Base-by-base conservation (phyloP, 768 basidiomycete genomes). In the Amanita rimosa region DNA sequence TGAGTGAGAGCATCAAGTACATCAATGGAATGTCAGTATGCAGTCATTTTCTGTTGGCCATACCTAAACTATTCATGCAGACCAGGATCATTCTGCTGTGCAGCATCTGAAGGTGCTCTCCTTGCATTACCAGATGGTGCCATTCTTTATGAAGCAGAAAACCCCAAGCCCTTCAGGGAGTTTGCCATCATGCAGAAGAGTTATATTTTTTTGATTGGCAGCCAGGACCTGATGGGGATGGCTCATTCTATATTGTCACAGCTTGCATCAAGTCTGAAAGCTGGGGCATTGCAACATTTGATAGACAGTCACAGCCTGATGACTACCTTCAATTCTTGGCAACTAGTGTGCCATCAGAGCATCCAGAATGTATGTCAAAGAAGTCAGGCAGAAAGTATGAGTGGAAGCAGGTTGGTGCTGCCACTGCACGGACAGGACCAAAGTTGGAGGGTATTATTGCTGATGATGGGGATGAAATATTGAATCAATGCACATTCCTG, bases 211-310 rank as follows among this genome's bases (percentile, higher is more conserved):
- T 54, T 22, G 54, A 53, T 13, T 40, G n/a, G 5, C 6, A 19
- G 3, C 27, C 44, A 27, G 57, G 48, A 1, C 14, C 51, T 11
- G 46, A 51, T 16, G 26, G 41, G 5, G 55, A 56, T 27, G 53
- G 54, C 8, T 34, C 53, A 7, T 35, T 59, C 5, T 59, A 56
- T 49, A 38, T 59, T 38, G 52, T 59, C 46, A 59, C 58, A 16
- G 58, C 56, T 7, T 54, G 48, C 36, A 53, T 57, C 35, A 59
- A 59, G 44, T 37, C 55, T 3, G 26, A 26, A 3, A 51, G 50
- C 4, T 55, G 58, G 54, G 58, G 51, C 1, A 55, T 53, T 3
- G 57, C 55, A 4, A 19, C 55, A 1, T 55, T 56, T 29, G 38
- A 53, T 8, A 19, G 13, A 26, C 22, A 16, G 7, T n/a, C 33